Evolutionary conservation across 257 asterid species (phyloP).

Genomic region (Plectranthus barbatus): DNA sequence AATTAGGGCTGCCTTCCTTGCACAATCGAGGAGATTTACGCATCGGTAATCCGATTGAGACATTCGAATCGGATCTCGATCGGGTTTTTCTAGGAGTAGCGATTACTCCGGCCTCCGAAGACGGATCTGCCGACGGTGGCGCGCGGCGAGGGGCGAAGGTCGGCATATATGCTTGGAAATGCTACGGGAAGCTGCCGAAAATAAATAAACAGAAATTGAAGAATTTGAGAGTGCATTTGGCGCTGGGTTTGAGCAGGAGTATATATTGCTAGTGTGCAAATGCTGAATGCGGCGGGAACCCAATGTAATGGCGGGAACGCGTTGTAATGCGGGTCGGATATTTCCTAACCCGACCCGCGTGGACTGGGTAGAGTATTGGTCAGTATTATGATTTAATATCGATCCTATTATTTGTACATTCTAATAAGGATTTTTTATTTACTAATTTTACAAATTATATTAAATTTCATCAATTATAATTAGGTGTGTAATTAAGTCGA

Average conservation of each 20-base stretch:
- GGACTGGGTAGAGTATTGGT: background rate
- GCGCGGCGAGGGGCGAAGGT: slow-evolving; percentile 35
- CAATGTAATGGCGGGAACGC: slow-evolving; percentile 17
- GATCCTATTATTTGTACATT: too few relatives aligned
- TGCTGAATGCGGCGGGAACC: slow-evolving; percentile 26
- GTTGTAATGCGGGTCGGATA: background rate
- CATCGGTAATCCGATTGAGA: slow-evolving; percentile 22
- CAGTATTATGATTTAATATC: too few relatives aligned
- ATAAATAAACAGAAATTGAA: background rate
- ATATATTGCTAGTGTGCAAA: background rate
- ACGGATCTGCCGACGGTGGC: slow-evolving; percentile 19
- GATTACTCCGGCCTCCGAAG: slow-evolving; percentile 12
- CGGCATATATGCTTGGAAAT: slow-evolving; percentile 44
- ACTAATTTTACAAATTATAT: too few relatives aligned
- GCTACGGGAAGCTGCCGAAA: background rate
- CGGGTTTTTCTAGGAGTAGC: slow-evolving; percentile 47
- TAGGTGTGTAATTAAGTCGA: too few relatives aligned
- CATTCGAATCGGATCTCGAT: slow-evolving; percentile 43
- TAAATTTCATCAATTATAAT: too few relatives aligned
- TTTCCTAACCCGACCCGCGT: background rate
- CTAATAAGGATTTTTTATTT: too few relatives aligned
- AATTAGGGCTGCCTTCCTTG: slow-evolving; percentile 34
- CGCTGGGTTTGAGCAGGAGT: background rate
- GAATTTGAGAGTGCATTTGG: background rate
- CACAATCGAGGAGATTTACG: slow-evolving; percentile 59